phyloP scores from a whole-genome alignment of 2,329 filamentous ascomycete species.

The Fusarium sp. region DNA sequence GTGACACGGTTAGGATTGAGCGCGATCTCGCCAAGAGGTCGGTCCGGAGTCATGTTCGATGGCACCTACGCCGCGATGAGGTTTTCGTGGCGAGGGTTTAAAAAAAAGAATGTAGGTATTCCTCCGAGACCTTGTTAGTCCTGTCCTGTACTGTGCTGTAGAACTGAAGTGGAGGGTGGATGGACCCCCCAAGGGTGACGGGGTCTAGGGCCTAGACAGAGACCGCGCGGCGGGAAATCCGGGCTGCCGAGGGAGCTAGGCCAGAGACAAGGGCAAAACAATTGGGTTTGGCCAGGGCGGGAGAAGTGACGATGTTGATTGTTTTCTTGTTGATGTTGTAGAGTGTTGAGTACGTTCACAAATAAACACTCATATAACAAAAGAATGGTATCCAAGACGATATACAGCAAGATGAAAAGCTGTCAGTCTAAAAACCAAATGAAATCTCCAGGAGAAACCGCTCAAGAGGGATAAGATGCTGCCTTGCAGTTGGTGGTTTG shows the following conservation, averaged over 20 bases:
- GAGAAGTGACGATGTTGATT: slow-evolving; percentile 26
- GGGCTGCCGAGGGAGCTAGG: slow-evolving; percentile 37
- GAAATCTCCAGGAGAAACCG: background rate
- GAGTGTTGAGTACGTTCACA: no score
- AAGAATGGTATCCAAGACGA: background rate
- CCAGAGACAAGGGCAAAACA: slow-evolving; percentile 19
- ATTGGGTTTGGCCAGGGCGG: slow-evolving; percentile 22
- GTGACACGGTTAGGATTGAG: slow-evolving; percentile 35
- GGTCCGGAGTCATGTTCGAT: slow-evolving; percentile 36
- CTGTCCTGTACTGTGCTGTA: background rate
- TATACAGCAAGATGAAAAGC: background rate
- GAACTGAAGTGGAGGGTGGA: slow-evolving; percentile 29
- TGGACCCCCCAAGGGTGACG: slow-evolving; percentile 13
- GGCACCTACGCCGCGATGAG: slow-evolving; percentile 11
- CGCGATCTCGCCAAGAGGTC: slow-evolving; percentile 38
- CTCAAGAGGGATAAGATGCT: background rate
- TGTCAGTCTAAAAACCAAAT: background rate
- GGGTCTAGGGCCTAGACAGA: slow-evolving; percentile 36
- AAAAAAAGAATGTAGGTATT: slow-evolving; percentile 3
- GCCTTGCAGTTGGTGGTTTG: slow-evolving; percentile 19
- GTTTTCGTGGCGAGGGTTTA: slow-evolving; percentile 9
- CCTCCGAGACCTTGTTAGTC: background rate
- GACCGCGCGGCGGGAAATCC: slow-evolving; percentile 37
- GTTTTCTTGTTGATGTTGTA: slow-evolving; percentile 19
- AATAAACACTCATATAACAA: no score